phyloP scores from a whole-genome alignment of 2,329 filamentous ascomycete genomes.

The Thelonectria discophora region DNA sequence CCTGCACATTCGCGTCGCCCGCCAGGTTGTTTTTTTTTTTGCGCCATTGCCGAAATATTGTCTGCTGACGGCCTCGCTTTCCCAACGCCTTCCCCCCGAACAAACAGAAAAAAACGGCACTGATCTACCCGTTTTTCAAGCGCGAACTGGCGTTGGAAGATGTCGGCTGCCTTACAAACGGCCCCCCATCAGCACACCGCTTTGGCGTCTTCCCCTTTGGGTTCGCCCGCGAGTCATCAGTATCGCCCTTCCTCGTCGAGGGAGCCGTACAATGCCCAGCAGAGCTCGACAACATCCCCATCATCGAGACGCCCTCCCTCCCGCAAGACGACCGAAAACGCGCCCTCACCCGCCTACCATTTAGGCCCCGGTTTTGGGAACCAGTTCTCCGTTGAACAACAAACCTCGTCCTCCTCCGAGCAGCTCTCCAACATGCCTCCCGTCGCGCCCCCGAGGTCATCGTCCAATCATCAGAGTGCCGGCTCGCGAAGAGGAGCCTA shows the following conservation, averaged over 20 bases:
- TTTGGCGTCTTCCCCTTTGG: constrained; percentile 59
- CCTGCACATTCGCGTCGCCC: constrained; percentile 41
- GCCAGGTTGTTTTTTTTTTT: constrained; percentile 33
- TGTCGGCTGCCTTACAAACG: constrained; percentile 69
- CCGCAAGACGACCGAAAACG: constrained; percentile 61
- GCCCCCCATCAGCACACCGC: constrained; percentile 64
- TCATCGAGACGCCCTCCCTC: constrained; percentile 63
- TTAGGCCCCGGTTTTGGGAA: constrained; percentile 58
- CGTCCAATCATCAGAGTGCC: constrained; percentile 67
- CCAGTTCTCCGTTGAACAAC: constrained; percentile 52
- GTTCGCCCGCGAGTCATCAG: constrained; percentile 59
- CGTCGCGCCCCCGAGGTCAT: constrained; percentile 81
- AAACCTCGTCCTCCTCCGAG: constrained; percentile 56
- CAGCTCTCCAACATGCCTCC: constrained; percentile 71
- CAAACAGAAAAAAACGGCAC: constrained; percentile 10
- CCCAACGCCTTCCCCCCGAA: constrained; percentile 9
- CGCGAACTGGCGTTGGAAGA: constrained; percentile 44
- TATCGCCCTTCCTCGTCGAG: constrained; percentile 63
- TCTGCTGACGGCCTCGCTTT: constrained; percentile 21
- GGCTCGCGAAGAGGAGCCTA: constrained; percentile 57
- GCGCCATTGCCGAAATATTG: constrained; percentile 31
- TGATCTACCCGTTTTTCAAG: constrained; percentile 27
- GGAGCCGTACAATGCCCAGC: constrained; percentile 66
- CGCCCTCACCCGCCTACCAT: constrained; percentile 48
- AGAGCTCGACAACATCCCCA: constrained; percentile 58